Base-by-base conservation (phyloP, 371 early-diverging fungal genomes). In the Mucor velutinosus region DNA sequence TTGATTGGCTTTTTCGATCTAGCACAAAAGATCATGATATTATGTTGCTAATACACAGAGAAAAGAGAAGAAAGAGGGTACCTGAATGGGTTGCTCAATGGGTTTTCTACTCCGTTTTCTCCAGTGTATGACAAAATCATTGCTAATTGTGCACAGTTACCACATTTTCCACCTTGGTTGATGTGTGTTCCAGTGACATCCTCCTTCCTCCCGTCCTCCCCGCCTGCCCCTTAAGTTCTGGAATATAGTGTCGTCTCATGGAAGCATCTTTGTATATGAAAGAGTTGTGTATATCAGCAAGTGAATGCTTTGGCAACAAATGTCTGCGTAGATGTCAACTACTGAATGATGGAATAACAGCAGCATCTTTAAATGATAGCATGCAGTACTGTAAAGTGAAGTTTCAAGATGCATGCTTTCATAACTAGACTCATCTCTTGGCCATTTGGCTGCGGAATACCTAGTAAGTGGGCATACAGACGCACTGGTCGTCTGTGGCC, bases 1-100 rank as follows among this genome's bases (percentile, higher is more conserved):
- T 58, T 57, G 6, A 71, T 62, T 17, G 70, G 27, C 30, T 60
- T 66, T 25, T 33, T 60, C 37, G 57, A 39, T 23, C 45, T 39
- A 19, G 25, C 25, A 60, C 58, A 66, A 11, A 66, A 58, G 3
- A 49, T 47, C 64, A 57, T 56, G 29, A 43, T 39, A 15, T 8
- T 62, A 29, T 61, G 37, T 37, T 37, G 11, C 6, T 37, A 37
- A 55, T 32, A 45, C 12, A 25, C 23, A 65, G 32, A 21, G 51
- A 59, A 62, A 6, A 19, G 25, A 45, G 39, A 49, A 33, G 35
- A 17, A 49, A 30, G 29, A 19, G 64, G 7, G 56, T 30, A n/a
- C 56, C 56, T 56, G 29, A 32, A 56, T 56, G 14, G 51, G 8
- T 21, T 25, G 23, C 21, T 21, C 21, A 4, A 51, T 51, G 45